phyloP scores from a whole-genome alignment of 108 stramenopile genomes.

The Cyclotella cryptica region DNA sequence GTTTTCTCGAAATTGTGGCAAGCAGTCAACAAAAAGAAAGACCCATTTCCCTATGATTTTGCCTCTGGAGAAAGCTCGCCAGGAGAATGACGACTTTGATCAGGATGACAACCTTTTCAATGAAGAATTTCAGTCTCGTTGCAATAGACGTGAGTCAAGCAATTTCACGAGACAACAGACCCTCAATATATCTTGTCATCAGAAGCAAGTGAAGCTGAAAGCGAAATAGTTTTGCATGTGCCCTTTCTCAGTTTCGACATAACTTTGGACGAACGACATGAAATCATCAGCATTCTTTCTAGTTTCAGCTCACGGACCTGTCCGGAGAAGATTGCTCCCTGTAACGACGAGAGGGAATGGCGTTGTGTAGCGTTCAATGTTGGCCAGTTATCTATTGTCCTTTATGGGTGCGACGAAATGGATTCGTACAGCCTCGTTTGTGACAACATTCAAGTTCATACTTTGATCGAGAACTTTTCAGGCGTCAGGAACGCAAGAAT shows the following conservation, averaged over 20 bases:
- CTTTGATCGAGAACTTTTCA: slow-evolving; percentile 23
- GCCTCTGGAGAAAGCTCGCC: slow-evolving; percentile 74
- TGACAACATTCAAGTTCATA: slow-evolving; percentile 39
- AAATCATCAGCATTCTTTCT: slow-evolving; percentile 28
- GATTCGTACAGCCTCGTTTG: slow-evolving; percentile 42
- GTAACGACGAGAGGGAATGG: neutral
- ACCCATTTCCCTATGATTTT: slow-evolving; percentile 67
- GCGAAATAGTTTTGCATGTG: slow-evolving; percentile 49
- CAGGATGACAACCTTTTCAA: slow-evolving; percentile 27
- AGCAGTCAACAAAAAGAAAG: slow-evolving; percentile 20
- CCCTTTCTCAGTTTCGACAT: slow-evolving; percentile 67
- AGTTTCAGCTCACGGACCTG: neutral
- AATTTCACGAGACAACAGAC: slow-evolving; percentile 53
- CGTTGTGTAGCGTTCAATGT: slow-evolving; percentile 46
- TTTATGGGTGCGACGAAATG: slow-evolving; percentile 31
- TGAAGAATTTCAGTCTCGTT: slow-evolving; percentile 3
- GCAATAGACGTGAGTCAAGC: neutral
- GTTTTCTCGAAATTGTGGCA: neutral
- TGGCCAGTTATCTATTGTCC: slow-evolving; percentile 46
- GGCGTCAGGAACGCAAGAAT: slow-evolving; percentile 42
- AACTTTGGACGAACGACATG: slow-evolving; percentile 56
- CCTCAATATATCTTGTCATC: slow-evolving; percentile 69
- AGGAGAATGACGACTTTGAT: slow-evolving; percentile 78
- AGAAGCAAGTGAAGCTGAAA: slow-evolving; percentile 60
- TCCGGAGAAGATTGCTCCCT: neutral